A percentile compares a stretch with the other conserved stretches of the same genome.
Conservation (phyloP, 768 basidiomycete genomes). For the Rhodotorula diobovata region DNA sequence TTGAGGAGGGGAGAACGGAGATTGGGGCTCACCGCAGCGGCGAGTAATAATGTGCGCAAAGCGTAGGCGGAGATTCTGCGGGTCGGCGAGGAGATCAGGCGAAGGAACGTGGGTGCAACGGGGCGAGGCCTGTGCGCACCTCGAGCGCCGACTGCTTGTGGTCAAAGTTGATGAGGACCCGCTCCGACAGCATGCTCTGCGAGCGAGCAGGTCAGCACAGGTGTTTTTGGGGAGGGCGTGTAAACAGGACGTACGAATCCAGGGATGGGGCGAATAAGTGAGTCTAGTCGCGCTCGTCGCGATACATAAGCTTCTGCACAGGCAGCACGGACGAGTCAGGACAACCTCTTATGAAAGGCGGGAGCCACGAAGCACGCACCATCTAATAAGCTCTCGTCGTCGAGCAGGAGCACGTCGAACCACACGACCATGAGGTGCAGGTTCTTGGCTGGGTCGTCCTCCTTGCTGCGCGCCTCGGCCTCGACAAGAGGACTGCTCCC, state of each 20-base stretch:
- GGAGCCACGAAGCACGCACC: conserved; percentile 9
- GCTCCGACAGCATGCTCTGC: conserved; percentile 57
- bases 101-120: no score
- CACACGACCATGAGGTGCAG: conserved; percentile 69
- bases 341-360: background rate
- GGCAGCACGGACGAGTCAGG: background rate
- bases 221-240: no score
- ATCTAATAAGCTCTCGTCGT: conserved; percentile 58
- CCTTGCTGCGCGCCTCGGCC: background rate
- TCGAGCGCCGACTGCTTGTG: conserved; percentile 16
- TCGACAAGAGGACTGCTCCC: background rate
- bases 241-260: conserved; percentile 52
- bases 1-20: background rate
- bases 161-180: conserved; percentile 54
- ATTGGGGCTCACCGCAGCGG: conserved; percentile 47
- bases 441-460: background rate
- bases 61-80: conserved; percentile 38
- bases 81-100: background rate
- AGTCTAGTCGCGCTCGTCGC: conserved; percentile 63
- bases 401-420: conserved; percentile 74
- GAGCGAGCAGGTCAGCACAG: background rate
- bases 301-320: conserved; percentile 53
- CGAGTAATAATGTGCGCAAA: conserved; percentile 58
- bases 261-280: conserved; percentile 54
- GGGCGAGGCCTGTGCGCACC: background rate